These are phyloP conservation scores for Talaromyces sp. DNA, from an alignment of 2,329 filamentous ascomycete species.

Conservation along the genomic window DNA sequence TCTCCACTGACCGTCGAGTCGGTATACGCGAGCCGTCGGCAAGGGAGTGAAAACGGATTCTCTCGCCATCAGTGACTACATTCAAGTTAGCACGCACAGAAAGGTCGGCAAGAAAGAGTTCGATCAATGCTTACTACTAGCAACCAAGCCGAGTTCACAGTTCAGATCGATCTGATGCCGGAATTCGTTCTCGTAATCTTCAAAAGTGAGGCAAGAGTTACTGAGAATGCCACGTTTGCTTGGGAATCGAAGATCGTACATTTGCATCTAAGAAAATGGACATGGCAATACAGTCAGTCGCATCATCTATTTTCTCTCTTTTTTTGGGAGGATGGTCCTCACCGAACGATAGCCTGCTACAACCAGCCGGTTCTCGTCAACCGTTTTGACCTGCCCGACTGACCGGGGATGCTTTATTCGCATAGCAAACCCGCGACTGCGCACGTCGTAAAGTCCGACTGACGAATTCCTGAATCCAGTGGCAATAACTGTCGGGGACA, in stretches of 20 bases:
- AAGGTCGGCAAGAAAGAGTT: neutral
- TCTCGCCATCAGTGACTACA: constrained; percentile 27
- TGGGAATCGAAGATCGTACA: constrained; percentile 37
- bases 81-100: neutral
- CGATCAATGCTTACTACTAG: constrained; percentile 24
- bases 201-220: constrained; percentile 31
- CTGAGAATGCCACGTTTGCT: constrained; percentile 24
- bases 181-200: constrained; percentile 21
- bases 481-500: constrained; percentile 29
- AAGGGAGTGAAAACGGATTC: constrained; percentile 33
- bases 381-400: constrained; percentile 28
- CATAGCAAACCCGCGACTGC: constrained; percentile 24
- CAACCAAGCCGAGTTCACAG: constrained; percentile 31
- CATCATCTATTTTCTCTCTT: neutral
- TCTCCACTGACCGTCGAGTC: neutral
- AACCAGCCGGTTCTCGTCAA: constrained; percentile 30
- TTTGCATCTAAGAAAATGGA: constrained; percentile 25
- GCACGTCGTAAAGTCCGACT: constrained; percentile 30
- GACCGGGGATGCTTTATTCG: constrained; percentile 30
- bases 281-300: neutral
- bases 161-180: constrained; percentile 32
- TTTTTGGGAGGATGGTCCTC: constrained; percentile 9
- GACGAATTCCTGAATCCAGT: constrained; percentile 28
- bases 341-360: constrained; percentile 28
- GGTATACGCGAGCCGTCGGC: constrained; percentile 26